phyloP scores from a whole-genome alignment of 2,329 filamentous ascomycete species.

The Colletotrichum sublineola region DNA sequence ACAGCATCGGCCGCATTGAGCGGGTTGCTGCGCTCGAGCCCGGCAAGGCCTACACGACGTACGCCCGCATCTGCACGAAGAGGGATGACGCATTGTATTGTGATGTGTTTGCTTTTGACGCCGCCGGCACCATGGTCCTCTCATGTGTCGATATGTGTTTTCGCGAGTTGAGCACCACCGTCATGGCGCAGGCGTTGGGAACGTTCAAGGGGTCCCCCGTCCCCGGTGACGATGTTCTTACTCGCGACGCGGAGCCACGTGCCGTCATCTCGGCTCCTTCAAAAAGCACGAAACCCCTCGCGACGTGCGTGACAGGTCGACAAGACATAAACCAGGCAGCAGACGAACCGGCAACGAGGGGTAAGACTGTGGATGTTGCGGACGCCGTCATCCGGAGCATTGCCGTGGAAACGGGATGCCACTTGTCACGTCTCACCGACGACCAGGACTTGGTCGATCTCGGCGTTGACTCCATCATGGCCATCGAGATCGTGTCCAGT shows the following conservation, averaged over 20 bases:
- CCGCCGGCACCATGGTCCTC: too few relatives aligned
- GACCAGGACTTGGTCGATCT: neutral
- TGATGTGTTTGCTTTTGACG: too few relatives aligned
- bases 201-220: too few relatives aligned
- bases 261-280: too few relatives aligned
- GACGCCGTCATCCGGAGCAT: neutral
- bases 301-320: neutral
- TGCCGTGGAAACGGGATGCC: neutral
- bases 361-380: neutral
- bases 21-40: neutral
- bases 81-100: too few relatives aligned
- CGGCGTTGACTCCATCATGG: conserved; percentile 26
- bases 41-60: too few relatives aligned
- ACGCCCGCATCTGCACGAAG: too few relatives aligned
- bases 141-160: neutral
- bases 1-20: neutral
- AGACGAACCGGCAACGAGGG: neutral
- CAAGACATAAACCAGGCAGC: neutral
- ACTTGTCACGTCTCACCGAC: neutral
- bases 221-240: too few relatives aligned
- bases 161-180: neutral
- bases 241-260: too few relatives aligned
- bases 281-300: too few relatives aligned
- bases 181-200: too few relatives aligned
- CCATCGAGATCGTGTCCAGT: conserved; percentile 5